A percentile compares a stretch with the other conserved stretches of the same genome.
Evolutionary conservation across 179 eudicot species (phyloP).

Genomic region (Dionaea muscipula): DNA sequence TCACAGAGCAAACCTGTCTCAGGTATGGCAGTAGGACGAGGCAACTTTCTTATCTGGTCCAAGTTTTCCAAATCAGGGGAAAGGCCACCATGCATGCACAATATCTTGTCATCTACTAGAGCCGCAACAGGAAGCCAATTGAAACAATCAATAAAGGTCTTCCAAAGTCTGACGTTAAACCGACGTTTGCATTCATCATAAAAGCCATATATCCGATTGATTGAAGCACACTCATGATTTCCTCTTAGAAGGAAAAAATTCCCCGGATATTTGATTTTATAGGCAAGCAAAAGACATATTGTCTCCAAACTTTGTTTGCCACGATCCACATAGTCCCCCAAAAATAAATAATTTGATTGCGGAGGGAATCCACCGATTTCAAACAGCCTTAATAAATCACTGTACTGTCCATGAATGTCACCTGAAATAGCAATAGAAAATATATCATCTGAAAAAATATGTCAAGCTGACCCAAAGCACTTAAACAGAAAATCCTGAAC

Average conservation of each 20-base stretch:
- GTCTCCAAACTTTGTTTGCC: slow-evolving; percentile 62
- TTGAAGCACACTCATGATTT: slow-evolving; percentile 59
- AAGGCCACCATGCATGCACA: slow-evolving; percentile 73
- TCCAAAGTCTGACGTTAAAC: slow-evolving; percentile 54
- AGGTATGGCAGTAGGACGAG: too few species aligned
- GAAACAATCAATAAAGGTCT: slow-evolving; percentile 50
- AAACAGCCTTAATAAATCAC: slow-evolving; percentile 46
- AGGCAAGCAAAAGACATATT: slow-evolving; percentile 58
- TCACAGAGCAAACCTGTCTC: too few species aligned
- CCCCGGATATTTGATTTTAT: slow-evolving; percentile 54
- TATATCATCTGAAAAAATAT: too few species aligned
- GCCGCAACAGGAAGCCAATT: slow-evolving; percentile 68
- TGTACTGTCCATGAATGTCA: slow-evolving; percentile 56
- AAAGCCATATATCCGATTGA: slow-evolving; percentile 51
- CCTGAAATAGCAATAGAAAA: too few species aligned
- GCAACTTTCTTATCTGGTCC: too few species aligned
- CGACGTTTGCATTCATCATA: slow-evolving; percentile 54
- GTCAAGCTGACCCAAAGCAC: too few species aligned
- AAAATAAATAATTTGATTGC: slow-evolving; percentile 42
- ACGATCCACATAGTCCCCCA: slow-evolving; percentile 66
- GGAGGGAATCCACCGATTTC: slow-evolving; percentile 65
- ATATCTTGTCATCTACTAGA: slow-evolving; percentile 50
- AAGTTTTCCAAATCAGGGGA: too few species aligned
- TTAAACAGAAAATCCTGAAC: too few species aligned
- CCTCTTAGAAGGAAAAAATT: slow-evolving; percentile 59